Evolutionary conservation across 805 yeast species (phyloP).

Genomic region (Grigorovia transvaalensis): DNA sequence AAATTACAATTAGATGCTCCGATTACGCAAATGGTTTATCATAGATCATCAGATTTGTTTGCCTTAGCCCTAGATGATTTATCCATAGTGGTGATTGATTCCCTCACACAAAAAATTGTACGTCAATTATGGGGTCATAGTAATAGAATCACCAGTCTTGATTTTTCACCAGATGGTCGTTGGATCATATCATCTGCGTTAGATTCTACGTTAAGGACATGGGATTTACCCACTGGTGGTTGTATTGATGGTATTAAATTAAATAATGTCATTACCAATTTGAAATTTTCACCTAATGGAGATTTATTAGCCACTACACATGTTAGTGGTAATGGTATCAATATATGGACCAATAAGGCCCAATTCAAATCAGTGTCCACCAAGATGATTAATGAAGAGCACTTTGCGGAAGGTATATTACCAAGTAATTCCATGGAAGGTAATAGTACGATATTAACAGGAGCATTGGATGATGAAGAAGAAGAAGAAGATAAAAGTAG

Average conservation of each 20-base stretch:
- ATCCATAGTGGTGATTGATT: conserved; percentile 73
- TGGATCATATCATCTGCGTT: conserved; percentile 81
- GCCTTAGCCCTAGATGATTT: conserved; percentile 84
- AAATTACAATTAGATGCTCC: conserved; percentile 65
- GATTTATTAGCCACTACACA: conserved; percentile 89
- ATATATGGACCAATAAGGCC: conserved; percentile 85
- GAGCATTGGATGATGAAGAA: conserved; percentile 45
- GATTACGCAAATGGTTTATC: conserved; percentile 65
- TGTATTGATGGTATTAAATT: conserved; percentile 87
- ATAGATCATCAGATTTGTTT: conserved; percentile 70
- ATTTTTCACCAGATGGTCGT: conserved; percentile 89
- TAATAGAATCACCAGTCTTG: conserved; percentile 77
- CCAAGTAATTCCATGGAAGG: conserved; percentile 78
- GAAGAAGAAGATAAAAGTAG: conserved; percentile 20
- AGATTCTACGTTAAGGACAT: conserved; percentile 83
- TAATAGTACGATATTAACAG: conserved; percentile 60
- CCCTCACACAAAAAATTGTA: conserved; percentile 68
- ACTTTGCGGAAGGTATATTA: conserved; percentile 49
- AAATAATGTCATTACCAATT: conserved; percentile 66
- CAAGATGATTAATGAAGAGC: conserved; percentile 65
- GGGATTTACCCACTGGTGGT: conserved; percentile 96
- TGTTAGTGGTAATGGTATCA: conserved; percentile 80
- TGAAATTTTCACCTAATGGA: conserved; percentile 77
- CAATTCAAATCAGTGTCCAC: conserved; percentile 72
- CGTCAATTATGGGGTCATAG: conserved; percentile 85